Base-by-base conservation (phyloP, 2,329 filamentous ascomycete species). In the Harringtonia aguacate region DNA sequence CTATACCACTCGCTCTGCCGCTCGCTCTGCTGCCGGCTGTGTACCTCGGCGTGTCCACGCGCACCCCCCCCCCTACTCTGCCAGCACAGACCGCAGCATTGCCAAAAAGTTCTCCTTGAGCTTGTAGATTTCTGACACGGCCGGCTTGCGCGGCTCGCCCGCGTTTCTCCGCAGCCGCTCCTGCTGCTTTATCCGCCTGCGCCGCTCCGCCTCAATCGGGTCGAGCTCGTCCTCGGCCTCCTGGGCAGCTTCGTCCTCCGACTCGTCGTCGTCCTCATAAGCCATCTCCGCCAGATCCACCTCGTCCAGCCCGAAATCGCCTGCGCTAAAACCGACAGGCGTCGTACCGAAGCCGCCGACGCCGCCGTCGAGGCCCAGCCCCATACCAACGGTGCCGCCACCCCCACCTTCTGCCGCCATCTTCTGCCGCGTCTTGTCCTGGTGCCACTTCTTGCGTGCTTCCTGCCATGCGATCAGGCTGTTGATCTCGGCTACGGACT, bases 351-450 rank as follows among this genome's bases (percentile, higher is more conserved):
- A 3, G 10, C 14, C 21, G 17, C n/a, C 42, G 10, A 18, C 21
- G 4, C 42, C 35, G 9, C n/a, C n/a, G n/a, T n/a, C n/a, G n/a
- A n/a, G n/a, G n/a, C n/a, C n/a, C n/a, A n/a, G n/a, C n/a, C n/a
- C n/a, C n/a, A 35, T 24, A 9, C 36, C 36, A 17, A 35, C 62
- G 2, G 36, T 62, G 3, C 38, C 43, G 4, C 22, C 41, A 10
- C 42, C 41, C 21, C 34, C 47, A 7, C 79, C 80, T 56, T 90
- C 88, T 3, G 87, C 88, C 0, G 92, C 92, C 92, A 98, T 97
- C 73, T 98, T 98, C 67, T 97, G 92, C 43, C 89, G 72, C 9
- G 92, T 98, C 72, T 98, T 98, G 65, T 94, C 87, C 48, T 90
- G 81, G 60, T 98, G 92, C 92, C 92, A 98, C 66, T 90, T 90